Base-by-base conservation (phyloP, 1,284 basidiomycete genomes). In the Coniophora puteana region DNA sequence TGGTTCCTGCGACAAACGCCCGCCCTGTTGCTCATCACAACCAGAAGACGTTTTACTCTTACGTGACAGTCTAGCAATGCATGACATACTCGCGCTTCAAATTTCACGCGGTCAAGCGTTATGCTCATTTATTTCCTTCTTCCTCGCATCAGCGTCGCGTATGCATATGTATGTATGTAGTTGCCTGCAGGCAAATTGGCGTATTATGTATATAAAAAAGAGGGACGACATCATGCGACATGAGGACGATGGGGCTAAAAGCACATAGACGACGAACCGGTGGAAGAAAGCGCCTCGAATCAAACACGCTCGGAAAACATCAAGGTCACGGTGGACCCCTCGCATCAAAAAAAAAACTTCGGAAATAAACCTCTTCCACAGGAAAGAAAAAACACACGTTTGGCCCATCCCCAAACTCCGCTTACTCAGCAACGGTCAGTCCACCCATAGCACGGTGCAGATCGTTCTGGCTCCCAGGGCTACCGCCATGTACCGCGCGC, bases 401-500 rank as follows among this genome's bases (percentile, higher is more conserved):
- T 22, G 34, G 36, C 21, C 18, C 41, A 23, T n/a, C n/a, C n/a
- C n/a, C n/a, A 25, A 24, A 38, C 11, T 25, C 25, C 42, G 48
- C 60, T 79, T 61, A 88, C 71, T 89, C 85, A 38, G 79, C 80
- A 46, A 84, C 78, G 41, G 77, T 69, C 50, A 88, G 67, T 36
- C 81, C 76, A 50, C 78, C 80, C 77, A 92, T 80, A 21, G 83
- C 83, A 66, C 83, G 78, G 65, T 88, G 80, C 28, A 89, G 76
- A 51, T 86, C 83, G 38, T 45, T 44, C 8, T 33, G 41, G 27
- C 56, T 36, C 26, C 47, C 42, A 36, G 61, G 52, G 39, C 49
- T 48, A 16, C 38, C 35, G 10, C 44, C 41, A 53, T 66, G 74
- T 47, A 82, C 55, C 34, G 75, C 59, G 46, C 84, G 75, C 27